Evolutionary conservation across 441 rosid genomes (phyloP), one percentile per base, ranked within the genome.

Genomic region (Populus hybrid): DNA sequence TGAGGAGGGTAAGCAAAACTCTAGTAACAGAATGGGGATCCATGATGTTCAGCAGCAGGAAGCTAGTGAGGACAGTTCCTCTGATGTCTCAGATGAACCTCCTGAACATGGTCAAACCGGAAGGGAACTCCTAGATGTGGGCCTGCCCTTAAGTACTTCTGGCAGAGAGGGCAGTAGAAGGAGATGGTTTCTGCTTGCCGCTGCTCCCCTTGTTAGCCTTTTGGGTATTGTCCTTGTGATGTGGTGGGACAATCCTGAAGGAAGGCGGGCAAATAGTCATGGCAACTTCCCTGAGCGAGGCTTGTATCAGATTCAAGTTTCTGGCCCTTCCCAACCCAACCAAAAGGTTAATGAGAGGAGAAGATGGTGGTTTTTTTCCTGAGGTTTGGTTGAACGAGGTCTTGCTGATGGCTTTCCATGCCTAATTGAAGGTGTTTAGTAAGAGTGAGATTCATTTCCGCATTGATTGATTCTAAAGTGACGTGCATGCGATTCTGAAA

Each of bases 161-260:
- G 34, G 57, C 34, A 74, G 79, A 42, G 85, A 77, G 72, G 74
- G 81, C 70, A 68, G 85, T 14, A 73, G 88, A 77, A 82, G 91
- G 75, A 81, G 88, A 72, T 88, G 93, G 95, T 78, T 92, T 70
- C 80, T 85, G 70, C 85, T 87, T 65, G 95, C 97, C 70, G 97
- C 97, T 72, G 92, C 94, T 57, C 99, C 98, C 38, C 88, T 95
- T 77, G 90, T 89, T 50, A 84, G 98, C 82, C 90, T 95, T 10
- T 86, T 91, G 59, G 97, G 99, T 3, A 84, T 93, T 75, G 96
- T 87, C 70, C 87, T 95, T 79, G 88, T 88, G 50, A 71, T 90
- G 70, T 93, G 96, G 95, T 83, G 91, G 63, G 91, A 94, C 73
- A 91, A 87, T 76, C 83, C 92, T 67, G 89, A 71, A 66, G 79